phyloP scores from a whole-genome alignment of 2,329 filamentous ascomycete genomes.

The Hawksworthiomyces lignivorus region DNA sequence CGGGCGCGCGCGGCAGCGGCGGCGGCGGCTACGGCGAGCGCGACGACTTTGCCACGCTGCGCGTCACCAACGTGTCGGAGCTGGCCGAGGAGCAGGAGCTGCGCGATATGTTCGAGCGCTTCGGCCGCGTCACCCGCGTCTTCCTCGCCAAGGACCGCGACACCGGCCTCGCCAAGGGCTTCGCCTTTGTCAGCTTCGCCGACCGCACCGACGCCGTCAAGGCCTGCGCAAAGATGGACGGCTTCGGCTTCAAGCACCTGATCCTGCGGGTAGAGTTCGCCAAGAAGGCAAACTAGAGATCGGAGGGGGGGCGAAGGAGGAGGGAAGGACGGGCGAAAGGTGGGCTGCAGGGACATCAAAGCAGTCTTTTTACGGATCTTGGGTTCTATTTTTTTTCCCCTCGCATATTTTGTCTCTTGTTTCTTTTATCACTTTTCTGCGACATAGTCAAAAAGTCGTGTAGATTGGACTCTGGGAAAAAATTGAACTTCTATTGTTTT shows the following conservation, averaged over 20 bases:
- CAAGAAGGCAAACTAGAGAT: conserved; percentile 52
- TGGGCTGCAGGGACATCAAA: too few species aligned
- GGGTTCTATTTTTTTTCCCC: neutral
- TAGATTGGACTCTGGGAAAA: too few species aligned
- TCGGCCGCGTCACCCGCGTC: conserved; percentile 91
- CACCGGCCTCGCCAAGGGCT: conserved; percentile 92
- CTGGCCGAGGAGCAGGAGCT: conserved; percentile 94
- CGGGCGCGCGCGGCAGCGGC: too few species aligned
- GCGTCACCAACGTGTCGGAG: conserved; percentile 97
- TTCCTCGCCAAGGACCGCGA: conserved; percentile 98
- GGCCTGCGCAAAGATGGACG: conserved; percentile 97
- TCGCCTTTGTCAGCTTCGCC: conserved; percentile 96
- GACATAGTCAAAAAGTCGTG: too few species aligned
- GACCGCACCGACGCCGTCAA: conserved; percentile 83
- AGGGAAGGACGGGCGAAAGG: neutral
- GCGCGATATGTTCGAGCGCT: conserved; percentile 96
- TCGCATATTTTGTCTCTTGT: too few species aligned
- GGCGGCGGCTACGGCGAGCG: conserved; percentile 86
- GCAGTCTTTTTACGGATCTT: too few species aligned
- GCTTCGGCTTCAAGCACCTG: conserved; percentile 81
- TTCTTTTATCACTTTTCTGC: too few species aligned
- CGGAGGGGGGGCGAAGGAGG: too few species aligned
- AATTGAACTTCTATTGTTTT: too few species aligned
- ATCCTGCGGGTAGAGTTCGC: conserved; percentile 84
- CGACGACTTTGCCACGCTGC: conserved; percentile 90